A percentile compares a stretch with the other conserved stretches of the same genome.
These are phyloP conservation scores for Kwoniella dejecticola DNA, from an alignment of 768 basidiomycete genomes.

Conservation along the genomic window DNA sequence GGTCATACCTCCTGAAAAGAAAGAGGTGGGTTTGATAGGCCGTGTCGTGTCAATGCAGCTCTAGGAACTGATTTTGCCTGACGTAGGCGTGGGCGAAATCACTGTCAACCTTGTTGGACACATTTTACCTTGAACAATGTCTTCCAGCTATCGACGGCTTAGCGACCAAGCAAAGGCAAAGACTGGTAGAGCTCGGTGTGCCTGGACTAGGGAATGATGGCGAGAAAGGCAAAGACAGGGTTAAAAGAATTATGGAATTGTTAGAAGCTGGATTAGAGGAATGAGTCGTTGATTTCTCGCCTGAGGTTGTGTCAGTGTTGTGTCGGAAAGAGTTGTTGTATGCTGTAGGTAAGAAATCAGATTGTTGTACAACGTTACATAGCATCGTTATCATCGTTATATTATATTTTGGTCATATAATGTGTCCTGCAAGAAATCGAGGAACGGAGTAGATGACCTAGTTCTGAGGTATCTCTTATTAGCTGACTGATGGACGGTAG, in stretches of 20 bases:
- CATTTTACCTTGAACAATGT: slow-evolving; percentile 35
- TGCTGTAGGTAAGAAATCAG: neutral
- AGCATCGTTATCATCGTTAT: slow-evolving; percentile 19
- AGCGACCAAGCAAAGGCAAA: slow-evolving; percentile 27
- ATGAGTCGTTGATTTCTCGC: no score
- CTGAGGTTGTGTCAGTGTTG: no score
- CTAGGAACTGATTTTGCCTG: no score
- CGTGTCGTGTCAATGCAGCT: no score
- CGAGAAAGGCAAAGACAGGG: slow-evolving; percentile 25
- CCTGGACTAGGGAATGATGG: slow-evolving; percentile 37
- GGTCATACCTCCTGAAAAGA: slow-evolving; percentile 33
- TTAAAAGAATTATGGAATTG: slow-evolving; percentile 44
- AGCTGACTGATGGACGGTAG: no score
- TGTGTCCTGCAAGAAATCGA: neutral
- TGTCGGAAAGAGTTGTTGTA: neutral
- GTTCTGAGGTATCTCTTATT: neutral
- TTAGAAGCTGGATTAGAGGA: slow-evolving; percentile 44
- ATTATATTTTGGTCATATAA: neutral
- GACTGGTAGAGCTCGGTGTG: slow-evolving; percentile 39
- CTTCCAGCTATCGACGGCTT: slow-evolving; percentile 39
- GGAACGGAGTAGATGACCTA: neutral
- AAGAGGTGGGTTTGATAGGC: slow-evolving; percentile 26
- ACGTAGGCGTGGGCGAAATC: slow-evolving; percentile 31
- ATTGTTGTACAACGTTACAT: slow-evolving; percentile 27
- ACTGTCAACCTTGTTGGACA: slow-evolving; percentile 13